Base-by-base conservation (phyloP, 192 early-diverging fungal species). In the Coemansia sp. region DNA sequence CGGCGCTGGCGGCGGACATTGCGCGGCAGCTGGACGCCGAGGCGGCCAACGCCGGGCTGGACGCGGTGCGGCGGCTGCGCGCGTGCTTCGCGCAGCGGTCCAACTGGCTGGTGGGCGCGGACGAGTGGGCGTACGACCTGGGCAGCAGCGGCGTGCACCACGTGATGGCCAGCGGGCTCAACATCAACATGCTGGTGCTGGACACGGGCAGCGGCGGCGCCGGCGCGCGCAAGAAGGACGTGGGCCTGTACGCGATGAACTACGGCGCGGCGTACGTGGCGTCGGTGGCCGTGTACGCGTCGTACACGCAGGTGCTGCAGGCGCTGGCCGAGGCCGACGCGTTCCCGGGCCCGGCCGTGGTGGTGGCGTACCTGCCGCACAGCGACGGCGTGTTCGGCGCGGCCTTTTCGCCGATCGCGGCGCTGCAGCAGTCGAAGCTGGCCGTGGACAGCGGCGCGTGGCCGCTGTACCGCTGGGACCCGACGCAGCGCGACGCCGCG, bases 381-480 rank as follows among this genome's bases (percentile, higher is more conserved):
- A 61, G 79, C 10, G 62, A 52, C n/a, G 62, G 67, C 45, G 55
- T 73, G 17, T 73, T 64, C 56, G 74, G 61, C 66, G 64, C 49
- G 32, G 78, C 32, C 63, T 60, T 79, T 43, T 81, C 79, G 48
- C 78, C 83, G n/a, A 85, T 94, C 23, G 87, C 75, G 1, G 81
- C 82, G 27, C 74, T 98, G 51, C 90, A 90, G 79, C 87, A 93
- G 70, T 88, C 89, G 22, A 96, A 98, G 82, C 59, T 85, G 14
- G 88, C 90, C 5, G 85, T 98, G 39, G 94, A 98, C 57, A 83
- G 70, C 43, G 93, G 92, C 20, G 83, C 87, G 52, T 96, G 93
- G 91, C 90, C 95, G 15, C 74, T 98, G 41, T 98, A 94, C 82
- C 87, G 95, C 58, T 98, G 91, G 90, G 88, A 92, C 66, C 94